Percentiles rank a stretch among this genome's conserved stretches.
Evolutionary conservation across 1,284 basidiomycete genomes (phyloP).

Genomic region (Pseudomicrostroma phylloplanum): DNA sequence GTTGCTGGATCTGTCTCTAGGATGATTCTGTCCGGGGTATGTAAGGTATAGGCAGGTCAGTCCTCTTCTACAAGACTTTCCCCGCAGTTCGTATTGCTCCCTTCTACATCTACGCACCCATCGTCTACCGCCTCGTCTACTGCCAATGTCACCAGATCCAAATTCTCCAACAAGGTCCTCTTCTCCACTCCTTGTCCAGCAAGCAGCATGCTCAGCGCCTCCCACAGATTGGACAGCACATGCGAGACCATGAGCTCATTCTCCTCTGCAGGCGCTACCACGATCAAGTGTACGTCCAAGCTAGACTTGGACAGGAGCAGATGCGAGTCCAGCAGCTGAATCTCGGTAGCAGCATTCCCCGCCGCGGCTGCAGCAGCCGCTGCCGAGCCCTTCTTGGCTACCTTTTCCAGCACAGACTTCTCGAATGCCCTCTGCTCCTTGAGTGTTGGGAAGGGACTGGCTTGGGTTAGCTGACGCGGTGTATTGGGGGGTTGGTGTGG

Average conservation of each 20-base stretch:
- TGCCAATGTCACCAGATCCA: conserved; percentile 86
- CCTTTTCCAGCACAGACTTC: conserved; percentile 86
- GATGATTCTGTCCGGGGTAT: conserved; percentile 75
- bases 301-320: conserved; percentile 90
- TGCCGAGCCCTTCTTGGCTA: conserved; percentile 50
- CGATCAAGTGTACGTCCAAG: conserved; percentile 90
- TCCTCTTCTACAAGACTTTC: no score
- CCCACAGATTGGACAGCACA: conserved; percentile 75
- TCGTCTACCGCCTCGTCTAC: conserved; percentile 97
- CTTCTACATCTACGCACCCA: conserved; percentile 61
- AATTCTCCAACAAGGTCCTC: conserved; percentile 84
- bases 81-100: background rate
- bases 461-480: conserved; percentile 28
- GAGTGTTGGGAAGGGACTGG: conserved; percentile 63
- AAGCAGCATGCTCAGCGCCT: conserved; percentile 76
- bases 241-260: conserved; percentile 94
- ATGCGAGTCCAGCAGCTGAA: conserved; percentile 70
- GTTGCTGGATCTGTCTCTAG: conserved; percentile 93
- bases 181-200: conserved; percentile 79
- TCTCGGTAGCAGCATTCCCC: background rate
- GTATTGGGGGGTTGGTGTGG: conserved; percentile 11
- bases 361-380: conserved; percentile 8
- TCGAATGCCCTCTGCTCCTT: conserved; percentile 96
- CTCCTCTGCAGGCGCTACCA: conserved; percentile 77
- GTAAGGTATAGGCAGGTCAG: no score